These are phyloP conservation scores for Citrullus mucosospermus DNA, from an alignment of 306 rosid genomes.

Conservation along the genomic window DNA sequence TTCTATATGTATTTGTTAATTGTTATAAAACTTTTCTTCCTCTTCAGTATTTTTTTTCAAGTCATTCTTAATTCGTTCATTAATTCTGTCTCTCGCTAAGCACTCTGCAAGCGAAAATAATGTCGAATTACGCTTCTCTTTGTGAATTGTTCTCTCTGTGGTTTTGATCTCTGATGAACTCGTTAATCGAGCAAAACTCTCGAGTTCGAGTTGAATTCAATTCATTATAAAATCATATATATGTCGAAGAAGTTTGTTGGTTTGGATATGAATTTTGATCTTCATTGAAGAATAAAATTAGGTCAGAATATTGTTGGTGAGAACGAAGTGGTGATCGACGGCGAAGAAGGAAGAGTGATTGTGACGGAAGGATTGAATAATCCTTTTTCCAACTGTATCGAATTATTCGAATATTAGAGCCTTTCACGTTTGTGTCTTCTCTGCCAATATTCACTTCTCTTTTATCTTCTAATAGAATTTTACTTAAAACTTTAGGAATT, in stretches of 20 bases:
- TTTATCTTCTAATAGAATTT: neutral
- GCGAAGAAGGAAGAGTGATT: neutral
- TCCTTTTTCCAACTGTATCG: neutral
- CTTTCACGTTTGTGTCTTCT: neutral
- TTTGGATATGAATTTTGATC: too few species aligned
- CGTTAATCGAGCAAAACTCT: neutral
- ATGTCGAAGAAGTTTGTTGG: neutral
- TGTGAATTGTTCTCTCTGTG: neutral
- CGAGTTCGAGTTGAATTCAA: neutral
- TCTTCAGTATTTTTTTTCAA: neutral
- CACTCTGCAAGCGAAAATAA: neutral
- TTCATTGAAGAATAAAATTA: neutral
- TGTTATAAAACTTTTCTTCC: neutral
- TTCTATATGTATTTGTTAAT: neutral
- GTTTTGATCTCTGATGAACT: neutral
- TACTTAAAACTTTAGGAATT: too few species aligned
- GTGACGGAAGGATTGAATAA: neutral
- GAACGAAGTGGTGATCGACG: neutral
- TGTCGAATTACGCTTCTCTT: neutral
- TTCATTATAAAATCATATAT: neutral
- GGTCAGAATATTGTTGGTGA: neutral
- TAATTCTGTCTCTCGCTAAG: neutral
- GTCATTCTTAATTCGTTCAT: neutral
- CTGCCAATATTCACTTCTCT: neutral
- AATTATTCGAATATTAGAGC: slow-evolving; percentile 2